Percentiles rank a stretch among this genome's conserved stretches.
Conservation (phyloP, 148 eudicot genomes). For the Silene latifolia region DNA sequence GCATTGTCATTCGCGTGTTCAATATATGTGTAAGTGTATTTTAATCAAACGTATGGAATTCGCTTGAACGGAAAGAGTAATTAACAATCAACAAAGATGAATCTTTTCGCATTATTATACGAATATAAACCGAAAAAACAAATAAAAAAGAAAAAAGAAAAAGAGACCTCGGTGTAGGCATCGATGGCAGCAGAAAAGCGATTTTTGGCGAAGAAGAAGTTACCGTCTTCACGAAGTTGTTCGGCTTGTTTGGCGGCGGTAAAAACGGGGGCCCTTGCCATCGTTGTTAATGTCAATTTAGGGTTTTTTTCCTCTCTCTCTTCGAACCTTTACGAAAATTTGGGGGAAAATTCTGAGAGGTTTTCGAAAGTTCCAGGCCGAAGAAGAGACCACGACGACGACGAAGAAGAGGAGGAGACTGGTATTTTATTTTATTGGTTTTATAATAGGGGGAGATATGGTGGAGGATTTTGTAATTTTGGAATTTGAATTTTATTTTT, state of each 20-base stretch:
- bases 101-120: not conserved
- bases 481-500: too few relatives aligned
- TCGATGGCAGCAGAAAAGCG: conserved; percentile 88
- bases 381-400: not conserved
- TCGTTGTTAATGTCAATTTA: not conserved
- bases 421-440: not conserved
- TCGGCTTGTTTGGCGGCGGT: conserved; percentile 61
- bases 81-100: not conserved
- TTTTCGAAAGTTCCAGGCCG: not conserved
- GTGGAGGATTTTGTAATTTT: not conserved
- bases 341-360: not conserved
- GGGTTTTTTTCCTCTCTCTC: conserved; percentile 16
- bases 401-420: not conserved
- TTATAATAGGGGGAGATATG: not conserved
- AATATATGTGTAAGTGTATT: too few relatives aligned
- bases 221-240: conserved; percentile 61
- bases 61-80: not conserved
- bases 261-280: conserved; percentile 10
- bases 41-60: not conserved
- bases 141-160: not conserved
- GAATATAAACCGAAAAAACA: not conserved
- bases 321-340: not conserved
- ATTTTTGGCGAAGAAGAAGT: conserved; percentile 52
- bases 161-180: conserved; percentile 81
- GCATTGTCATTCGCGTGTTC: too few relatives aligned